phyloP scores from a whole-genome alignment of 2,329 filamentous ascomycete genomes.

The Neofusicoccum cordaticola region DNA sequence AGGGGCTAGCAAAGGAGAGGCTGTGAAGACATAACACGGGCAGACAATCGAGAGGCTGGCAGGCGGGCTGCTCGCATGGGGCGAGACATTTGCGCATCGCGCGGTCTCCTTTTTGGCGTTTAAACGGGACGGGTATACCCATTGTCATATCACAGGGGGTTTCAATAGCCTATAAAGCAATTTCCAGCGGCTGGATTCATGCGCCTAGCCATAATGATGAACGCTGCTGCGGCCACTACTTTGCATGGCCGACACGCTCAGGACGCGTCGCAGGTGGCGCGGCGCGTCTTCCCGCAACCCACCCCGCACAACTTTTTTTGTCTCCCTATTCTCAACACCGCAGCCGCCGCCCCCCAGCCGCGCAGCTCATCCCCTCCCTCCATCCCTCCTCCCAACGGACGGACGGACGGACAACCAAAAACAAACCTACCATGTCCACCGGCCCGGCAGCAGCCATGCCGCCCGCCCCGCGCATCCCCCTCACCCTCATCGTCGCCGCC shows the following conservation, averaged over 20 bases:
- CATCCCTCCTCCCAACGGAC: not conserved
- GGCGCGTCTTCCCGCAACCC: not conserved
- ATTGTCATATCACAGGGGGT: not conserved
- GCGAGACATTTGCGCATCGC: not conserved
- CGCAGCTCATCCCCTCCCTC: too few species aligned
- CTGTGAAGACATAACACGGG: not conserved
- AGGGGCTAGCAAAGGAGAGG: slow-evolving; percentile 22
- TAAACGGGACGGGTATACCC: slow-evolving; percentile 1
- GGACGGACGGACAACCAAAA: not conserved
- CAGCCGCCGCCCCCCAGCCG: not conserved
- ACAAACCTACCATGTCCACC: not conserved
- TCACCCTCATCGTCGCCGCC: slow-evolving; percentile 92
- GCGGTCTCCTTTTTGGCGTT: not conserved
- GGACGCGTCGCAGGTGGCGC: too few species aligned
- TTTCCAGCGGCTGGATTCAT: not conserved
- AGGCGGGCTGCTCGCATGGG: not conserved
- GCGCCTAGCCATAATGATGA: too few species aligned
- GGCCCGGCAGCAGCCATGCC: not conserved
- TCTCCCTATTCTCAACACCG: not conserved
- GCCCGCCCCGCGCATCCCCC: slow-evolving; percentile 44
- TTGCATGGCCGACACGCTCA: too few species aligned
- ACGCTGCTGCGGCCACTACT: too few species aligned
- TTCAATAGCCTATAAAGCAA: not conserved
- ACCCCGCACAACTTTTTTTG: not conserved
- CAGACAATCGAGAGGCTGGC: not conserved